Evolutionary conservation across 331 rosid species (phyloP).

Genomic region (Ulmus americana): DNA sequence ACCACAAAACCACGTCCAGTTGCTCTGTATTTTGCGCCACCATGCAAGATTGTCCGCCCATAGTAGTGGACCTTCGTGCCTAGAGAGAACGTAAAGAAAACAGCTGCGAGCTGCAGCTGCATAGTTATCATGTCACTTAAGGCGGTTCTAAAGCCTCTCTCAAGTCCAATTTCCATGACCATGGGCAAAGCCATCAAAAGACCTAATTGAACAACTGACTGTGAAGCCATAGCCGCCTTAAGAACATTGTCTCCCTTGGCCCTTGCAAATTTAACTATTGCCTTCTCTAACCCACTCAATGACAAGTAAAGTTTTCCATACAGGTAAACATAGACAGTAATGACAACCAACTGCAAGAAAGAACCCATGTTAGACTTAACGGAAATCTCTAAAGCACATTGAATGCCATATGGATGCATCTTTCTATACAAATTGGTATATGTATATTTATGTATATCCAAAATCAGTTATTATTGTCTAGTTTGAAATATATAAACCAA

Average conservation of each 20-base stretch:
- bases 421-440: no score
- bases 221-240: conserved; percentile 83
- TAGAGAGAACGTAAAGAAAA: conserved; percentile 92
- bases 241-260: conserved; percentile 56
- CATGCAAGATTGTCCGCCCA: conserved; percentile 91
- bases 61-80: conserved; percentile 84
- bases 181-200: conserved; percentile 84
- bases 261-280: conserved; percentile 60
- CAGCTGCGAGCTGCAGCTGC: conserved; percentile 88
- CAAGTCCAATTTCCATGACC: conserved; percentile 95
- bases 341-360: conserved; percentile 54
- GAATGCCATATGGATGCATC: no score
- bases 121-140: conserved; percentile 67
- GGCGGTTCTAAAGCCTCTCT: conserved; percentile 91
- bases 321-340: conserved; percentile 72
- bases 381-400: not conserved
- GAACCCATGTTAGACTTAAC: conserved; percentile 24
- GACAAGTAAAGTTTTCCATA: conserved; percentile 85
- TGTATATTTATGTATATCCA: no score
- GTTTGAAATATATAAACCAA: no score
- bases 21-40: conserved; percentile 96
- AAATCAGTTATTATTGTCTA: no score
- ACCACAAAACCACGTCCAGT: conserved; percentile 99
- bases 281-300: conserved; percentile 77
- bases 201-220: conserved; percentile 81